These are phyloP conservation scores for Sporopachydermia quercuum DNA, from an alignment of 805 yeast genomes.

Conservation along the genomic window DNA sequence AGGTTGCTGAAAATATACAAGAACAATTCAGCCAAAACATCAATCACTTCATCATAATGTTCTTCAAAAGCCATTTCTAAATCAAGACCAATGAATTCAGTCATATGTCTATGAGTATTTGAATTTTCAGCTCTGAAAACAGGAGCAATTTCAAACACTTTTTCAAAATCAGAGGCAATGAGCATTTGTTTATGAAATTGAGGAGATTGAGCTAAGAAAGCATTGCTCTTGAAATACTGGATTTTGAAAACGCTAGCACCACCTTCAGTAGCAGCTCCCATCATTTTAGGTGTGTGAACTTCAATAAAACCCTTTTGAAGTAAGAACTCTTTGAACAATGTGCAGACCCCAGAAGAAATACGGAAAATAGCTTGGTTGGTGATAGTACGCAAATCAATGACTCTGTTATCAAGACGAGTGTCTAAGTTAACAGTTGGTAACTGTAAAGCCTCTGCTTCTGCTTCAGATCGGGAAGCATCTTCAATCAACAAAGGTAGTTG, in stretches of 20 bases:
- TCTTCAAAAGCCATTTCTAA: constrained; percentile 97
- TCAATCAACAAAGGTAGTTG: constrained; percentile 89
- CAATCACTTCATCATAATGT: constrained; percentile 86
- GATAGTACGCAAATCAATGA: constrained; percentile 89
- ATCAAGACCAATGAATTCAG: constrained; percentile 95
- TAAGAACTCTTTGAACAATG: constrained; percentile 81
- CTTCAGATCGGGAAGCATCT: constrained; percentile 92
- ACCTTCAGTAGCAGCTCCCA: constrained; percentile 95
- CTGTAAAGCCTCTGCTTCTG: constrained; percentile 60
- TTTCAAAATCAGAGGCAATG: constrained; percentile 95
- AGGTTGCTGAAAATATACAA: constrained; percentile 79
- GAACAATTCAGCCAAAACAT: constrained; percentile 53
- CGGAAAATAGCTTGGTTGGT: constrained; percentile 96
- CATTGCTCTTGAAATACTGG: constrained; percentile 81
- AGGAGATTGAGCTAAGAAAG: constrained; percentile 94
- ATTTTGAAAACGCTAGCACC: constrained; percentile 95
- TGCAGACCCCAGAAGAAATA: constrained; percentile 81
- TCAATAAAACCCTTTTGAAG: constrained; percentile 58
- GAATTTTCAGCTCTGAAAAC: constrained; percentile 99
- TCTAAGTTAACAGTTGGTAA: constrained; percentile 92
- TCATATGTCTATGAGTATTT: constrained; percentile 98
- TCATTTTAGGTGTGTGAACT: constrained; percentile 89
- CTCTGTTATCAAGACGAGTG: constrained; percentile 89
- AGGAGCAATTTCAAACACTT: constrained; percentile 92
- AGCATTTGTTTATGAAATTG: constrained; percentile 96